Evolutionary conservation across 2,329 filamentous ascomycete genomes (phyloP), one percentile per base, ranked within the genome.

Genomic region (Alternaria arbusti): DNA sequence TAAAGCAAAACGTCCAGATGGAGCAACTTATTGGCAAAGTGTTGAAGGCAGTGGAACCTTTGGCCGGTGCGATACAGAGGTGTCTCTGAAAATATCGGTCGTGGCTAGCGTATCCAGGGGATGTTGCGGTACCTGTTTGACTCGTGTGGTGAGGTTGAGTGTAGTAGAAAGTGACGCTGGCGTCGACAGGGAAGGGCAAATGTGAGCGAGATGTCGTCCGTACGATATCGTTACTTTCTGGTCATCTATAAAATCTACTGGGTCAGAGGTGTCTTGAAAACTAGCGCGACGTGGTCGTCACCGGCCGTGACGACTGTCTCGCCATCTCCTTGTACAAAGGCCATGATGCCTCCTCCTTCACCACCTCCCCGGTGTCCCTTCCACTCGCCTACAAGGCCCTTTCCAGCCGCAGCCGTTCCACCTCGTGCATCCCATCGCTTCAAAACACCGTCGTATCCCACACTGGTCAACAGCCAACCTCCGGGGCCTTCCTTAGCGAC

Each of bases 371-470:
- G 80, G 79, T 99, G 96, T 0, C 96, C 96, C 79, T 87, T 93
- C 94, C 94, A 98, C 81, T 97, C 94, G 68, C 90, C 91, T 23
- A 93, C 82, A 56, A 97, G 82, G 0, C 93, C 94, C 56, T 89
- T 88, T 9, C 86, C 88, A 2, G 88, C 88, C 1, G 87, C 87
- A 1, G 87, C 86, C 1, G 89, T 91, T 8, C 90, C 89, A 58
- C 89, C 90, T 47, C 90, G 81, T 6, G 88, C 85, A 81, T 99
- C 95, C 96, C 96, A 99, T 64, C 94, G 85, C 74, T 93, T 86
- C 20, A 99, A 88, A 0, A 94, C 93, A 17, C 96, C 95, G 74
- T 99, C 96, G 86, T 97, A 93, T 9, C 96, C 96, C 70, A 90
- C 94, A 67, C 89, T 93, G 2, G 95, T 98, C 57, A 98, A 83